A percentile compares a stretch with the other conserved stretches of the same genome.
These are phyloP conservation scores for Massarina eburnea DNA, from an alignment of 2,329 filamentous ascomycete species.

Conservation along the genomic window DNA sequence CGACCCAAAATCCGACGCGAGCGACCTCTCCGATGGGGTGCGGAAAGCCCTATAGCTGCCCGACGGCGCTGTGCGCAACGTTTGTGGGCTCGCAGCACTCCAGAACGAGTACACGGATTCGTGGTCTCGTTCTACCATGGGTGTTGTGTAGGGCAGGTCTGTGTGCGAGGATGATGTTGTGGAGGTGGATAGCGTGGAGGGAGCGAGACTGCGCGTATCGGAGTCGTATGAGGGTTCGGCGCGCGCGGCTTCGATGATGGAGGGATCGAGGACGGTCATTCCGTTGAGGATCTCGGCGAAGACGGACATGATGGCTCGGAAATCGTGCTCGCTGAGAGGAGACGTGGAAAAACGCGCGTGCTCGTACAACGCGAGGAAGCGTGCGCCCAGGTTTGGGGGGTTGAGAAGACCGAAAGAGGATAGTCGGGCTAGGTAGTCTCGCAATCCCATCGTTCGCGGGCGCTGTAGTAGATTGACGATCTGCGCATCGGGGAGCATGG, in stretches of 20 bases:
- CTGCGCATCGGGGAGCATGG: slow-evolving; percentile 60
- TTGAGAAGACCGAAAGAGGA: slow-evolving; percentile 65
- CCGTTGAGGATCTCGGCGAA: slow-evolving; percentile 79
- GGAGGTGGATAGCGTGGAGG: slow-evolving; percentile 24
- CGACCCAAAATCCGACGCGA: slow-evolving; percentile 27
- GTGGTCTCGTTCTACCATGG: slow-evolving; percentile 24
- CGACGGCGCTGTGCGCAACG: slow-evolving; percentile 29
- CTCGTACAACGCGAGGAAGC: slow-evolving; percentile 79
- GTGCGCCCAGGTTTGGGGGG: slow-evolving; percentile 50
- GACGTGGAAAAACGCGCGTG: slow-evolving; percentile 76
- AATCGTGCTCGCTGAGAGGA: slow-evolving; percentile 68
- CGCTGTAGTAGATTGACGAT: slow-evolving; percentile 73
- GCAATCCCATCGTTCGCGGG: slow-evolving; percentile 69
- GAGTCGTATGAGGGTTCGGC: slow-evolving; percentile 19
- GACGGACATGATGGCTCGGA: slow-evolving; percentile 76
- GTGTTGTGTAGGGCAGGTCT: slow-evolving; percentile 29
- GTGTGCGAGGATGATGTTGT: slow-evolving; percentile 23
- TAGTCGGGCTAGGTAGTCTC: slow-evolving; percentile 77
- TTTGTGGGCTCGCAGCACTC: slow-evolving; percentile 27
- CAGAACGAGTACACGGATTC: slow-evolving; percentile 23
- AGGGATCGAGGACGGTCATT: slow-evolving; percentile 67
- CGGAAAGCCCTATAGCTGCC: slow-evolving; percentile 15
- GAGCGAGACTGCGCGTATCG: slow-evolving; percentile 37
- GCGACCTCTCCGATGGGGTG: slow-evolving; percentile 27
- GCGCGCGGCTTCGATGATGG: slow-evolving; percentile 51